Conservation (phyloP, 441 rosid species). For the Euphorbia schlechtendalii region DNA sequence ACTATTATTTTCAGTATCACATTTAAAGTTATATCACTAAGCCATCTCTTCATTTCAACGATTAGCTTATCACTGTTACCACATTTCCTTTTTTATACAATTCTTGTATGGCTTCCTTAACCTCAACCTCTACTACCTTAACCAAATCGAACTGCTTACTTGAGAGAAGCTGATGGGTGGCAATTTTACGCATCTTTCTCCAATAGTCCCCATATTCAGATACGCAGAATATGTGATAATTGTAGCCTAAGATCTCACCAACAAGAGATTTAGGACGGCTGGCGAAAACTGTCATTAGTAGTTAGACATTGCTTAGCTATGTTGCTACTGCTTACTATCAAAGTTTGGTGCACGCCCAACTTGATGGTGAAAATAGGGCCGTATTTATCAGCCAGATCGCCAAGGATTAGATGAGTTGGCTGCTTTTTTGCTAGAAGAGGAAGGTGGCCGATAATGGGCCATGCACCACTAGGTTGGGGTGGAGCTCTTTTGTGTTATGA, state of each 20-base stretch:
- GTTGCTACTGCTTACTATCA: conserved; percentile 27
- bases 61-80: not conserved
- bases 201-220: conserved; percentile 34
- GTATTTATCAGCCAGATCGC: conserved; percentile 27
- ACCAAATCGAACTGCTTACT: conserved; percentile 23
- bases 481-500: not conserved
- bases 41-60: conserved; percentile 39
- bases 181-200: conserved; percentile 35
- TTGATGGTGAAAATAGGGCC: too few relatives aligned
- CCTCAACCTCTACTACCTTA: conserved; percentile 28
- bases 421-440: conserved; percentile 14
- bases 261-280: conserved; percentile 15
- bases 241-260: conserved; percentile 23
- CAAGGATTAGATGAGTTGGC: conserved; percentile 20
- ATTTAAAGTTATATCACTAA: conserved; percentile 25
- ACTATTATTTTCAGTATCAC: conserved; percentile 28
- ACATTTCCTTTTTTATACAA: conserved; percentile 16
- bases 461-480: conserved; percentile 29
- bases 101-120: conserved; percentile 12
- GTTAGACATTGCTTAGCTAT: conserved; percentile 3
- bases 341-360: conserved; percentile 19
- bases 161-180: conserved; percentile 32
- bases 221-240: conserved; percentile 22
- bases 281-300: not conserved
- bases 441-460: conserved; percentile 41